Base-by-base conservation (phyloP, 1,284 basidiomycete genomes). In the Trichosporon inkin region DNA sequence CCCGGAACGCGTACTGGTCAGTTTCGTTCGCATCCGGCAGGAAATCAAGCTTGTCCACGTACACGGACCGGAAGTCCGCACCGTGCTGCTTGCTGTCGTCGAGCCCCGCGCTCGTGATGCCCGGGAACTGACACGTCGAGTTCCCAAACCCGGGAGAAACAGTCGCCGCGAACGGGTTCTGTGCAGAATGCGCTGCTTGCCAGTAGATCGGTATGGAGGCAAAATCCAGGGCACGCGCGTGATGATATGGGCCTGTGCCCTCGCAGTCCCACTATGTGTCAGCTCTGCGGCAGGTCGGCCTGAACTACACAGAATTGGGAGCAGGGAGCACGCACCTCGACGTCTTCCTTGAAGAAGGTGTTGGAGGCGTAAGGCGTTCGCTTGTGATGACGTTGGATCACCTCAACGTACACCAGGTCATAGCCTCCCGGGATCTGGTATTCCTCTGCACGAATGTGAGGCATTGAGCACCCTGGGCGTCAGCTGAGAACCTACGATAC, bases 331-430 rank as follows among this genome's bases (percentile, higher is more conserved):
- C 65, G 52, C 57, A 67, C 67, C 6, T 54, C 28, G 14, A 70
- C 63, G 62, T 71, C 69, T 60, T 75, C 73, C 55, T 69, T 65
- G 65, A 67, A 70, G 56, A 75, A 72, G 6, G 66, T 71, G 62
- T 75, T 75, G 17, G 70, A 71, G 20, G 71, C 66, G 56, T 75
- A 75, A 4, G 74, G 74, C 14, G 74, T 75, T 3, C 74, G 63
- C 69, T 75, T 75, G 66, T 74, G 71, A 57, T 75, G 74, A 16
- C 74, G 61, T 57, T 75, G 71, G 39, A 75, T 71, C 16, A 73
- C 70, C 56, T 75, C 72, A 53, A 74, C 62, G 56, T 75, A 75
- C 34, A 66, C 44, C 16, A 74, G 66, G 38, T 63, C 53, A 16
- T 41, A 36, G 32, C 17, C 22, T n/a, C 20, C 3, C 3, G 40